Percentiles rank a stretch among this genome's conserved stretches.
Evolutionary conservation across 2,329 filamentous ascomycete species (phyloP).

Genomic region (Myriosclerotinia duriaeana): DNA sequence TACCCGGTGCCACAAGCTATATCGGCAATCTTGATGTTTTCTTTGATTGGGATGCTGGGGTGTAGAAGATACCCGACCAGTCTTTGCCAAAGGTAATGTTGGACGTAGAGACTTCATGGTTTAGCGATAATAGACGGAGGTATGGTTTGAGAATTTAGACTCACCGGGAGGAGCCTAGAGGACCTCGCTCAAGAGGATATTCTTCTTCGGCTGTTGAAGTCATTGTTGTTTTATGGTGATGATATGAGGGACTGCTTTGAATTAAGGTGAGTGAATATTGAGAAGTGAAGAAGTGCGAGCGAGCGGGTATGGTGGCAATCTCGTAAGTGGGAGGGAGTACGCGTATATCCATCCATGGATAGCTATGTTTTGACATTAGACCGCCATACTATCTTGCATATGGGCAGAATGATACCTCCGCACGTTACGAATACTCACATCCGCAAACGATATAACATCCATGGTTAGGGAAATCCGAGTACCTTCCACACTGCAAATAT

Average conservation of each 20-base stretch:
- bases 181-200: conserved; percentile 5
- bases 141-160: background rate
- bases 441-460: too few species aligned
- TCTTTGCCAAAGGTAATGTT: conserved; percentile 19
- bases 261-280: background rate
- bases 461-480: too few species aligned
- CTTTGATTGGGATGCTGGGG: background rate
- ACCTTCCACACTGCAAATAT: too few species aligned
- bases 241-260: too few species aligned
- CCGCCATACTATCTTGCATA: too few species aligned
- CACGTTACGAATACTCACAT: too few species aligned
- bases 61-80: conserved; percentile 7
- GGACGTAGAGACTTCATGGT: conserved; percentile 12
- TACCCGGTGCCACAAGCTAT: conserved; percentile 21
- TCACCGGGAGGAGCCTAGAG: conserved; percentile 11
- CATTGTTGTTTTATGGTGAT: background rate
- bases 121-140: background rate
- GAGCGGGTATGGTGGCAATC: too few species aligned
- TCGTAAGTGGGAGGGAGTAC: too few species aligned
- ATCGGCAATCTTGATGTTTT: conserved; percentile 16
- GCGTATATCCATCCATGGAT: too few species aligned
- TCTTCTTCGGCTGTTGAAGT: background rate
- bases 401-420: too few species aligned
- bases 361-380: too few species aligned
- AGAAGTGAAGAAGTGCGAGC: too few species aligned